Evolutionary conservation across 148 eudicot genomes (phyloP).

Genomic region (Persicaria tinctoria): DNA sequence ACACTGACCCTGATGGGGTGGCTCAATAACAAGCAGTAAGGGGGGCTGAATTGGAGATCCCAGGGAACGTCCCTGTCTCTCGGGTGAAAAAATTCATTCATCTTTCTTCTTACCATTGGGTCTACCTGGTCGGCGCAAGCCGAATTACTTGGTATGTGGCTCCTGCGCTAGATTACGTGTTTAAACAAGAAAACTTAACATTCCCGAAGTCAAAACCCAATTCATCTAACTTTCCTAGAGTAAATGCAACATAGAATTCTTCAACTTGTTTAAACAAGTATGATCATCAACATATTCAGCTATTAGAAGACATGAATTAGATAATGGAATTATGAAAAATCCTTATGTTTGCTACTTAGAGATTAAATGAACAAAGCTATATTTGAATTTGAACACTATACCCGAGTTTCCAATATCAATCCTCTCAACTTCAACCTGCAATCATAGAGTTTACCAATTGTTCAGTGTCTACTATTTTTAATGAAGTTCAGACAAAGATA

Average conservation of each 20-base stretch:
- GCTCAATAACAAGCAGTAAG: too few relatives aligned
- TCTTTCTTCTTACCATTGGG: too few relatives aligned
- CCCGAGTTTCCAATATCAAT: conserved; percentile 72
- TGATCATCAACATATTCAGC: neutral
- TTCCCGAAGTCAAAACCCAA: neutral
- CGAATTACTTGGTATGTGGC: too few relatives aligned
- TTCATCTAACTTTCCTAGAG: neutral
- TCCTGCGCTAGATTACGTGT: too few relatives aligned
- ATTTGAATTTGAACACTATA: conserved; percentile 14
- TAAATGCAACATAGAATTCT: neutral
- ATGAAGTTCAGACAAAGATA: neutral
- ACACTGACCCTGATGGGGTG: neutral
- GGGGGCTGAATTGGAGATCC: too few relatives aligned
- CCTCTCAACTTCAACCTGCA: conserved; percentile 85
- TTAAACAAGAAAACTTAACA: neutral
- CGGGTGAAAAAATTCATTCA: too few relatives aligned
- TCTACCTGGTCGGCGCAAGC: too few relatives aligned
- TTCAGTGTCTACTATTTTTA: neutral
- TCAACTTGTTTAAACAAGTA: neutral
- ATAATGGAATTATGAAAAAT: neutral
- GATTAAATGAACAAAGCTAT: neutral
- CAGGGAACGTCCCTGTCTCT: too few relatives aligned
- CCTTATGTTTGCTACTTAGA: neutral
- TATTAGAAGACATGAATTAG: neutral
- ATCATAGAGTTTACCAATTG: neutral